phyloP scores from a whole-genome alignment of 2,329 filamentous ascomycete genomes.

The Penicillium griseofulvum region DNA sequence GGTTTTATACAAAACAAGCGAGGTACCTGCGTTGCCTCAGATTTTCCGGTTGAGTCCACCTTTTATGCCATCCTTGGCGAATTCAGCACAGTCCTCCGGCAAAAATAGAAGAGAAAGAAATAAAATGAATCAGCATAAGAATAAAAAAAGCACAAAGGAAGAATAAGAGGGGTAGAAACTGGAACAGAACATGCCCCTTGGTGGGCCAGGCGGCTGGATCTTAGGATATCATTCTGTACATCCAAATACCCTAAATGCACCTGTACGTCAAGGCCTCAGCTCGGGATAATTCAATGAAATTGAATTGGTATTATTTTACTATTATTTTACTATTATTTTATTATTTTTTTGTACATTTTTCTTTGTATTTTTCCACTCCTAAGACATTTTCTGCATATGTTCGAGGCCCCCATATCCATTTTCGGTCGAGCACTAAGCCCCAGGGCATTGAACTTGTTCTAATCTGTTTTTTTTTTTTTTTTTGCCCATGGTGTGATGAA shows the following conservation, averaged over 20 bases:
- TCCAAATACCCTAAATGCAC: conserved; percentile 9
- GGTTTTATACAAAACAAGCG: conserved; percentile 21
- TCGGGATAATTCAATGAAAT: conserved; percentile 6
- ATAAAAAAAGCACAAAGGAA: conserved; percentile 10
- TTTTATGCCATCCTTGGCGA: conserved; percentile 14
- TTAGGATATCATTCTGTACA: conserved; percentile 9
- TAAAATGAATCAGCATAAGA: conserved; percentile 15
- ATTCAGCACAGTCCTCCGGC: conserved; percentile 14
- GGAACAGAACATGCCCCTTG: conserved; percentile 18
- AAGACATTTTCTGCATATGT: conserved; percentile 18
- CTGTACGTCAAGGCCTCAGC: conserved; percentile 8
- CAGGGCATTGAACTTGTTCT: neutral
- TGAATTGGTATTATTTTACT: conserved; percentile 2
- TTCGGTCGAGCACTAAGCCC: conserved; percentile 10
- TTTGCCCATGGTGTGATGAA: neutral
- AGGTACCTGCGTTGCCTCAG: conserved; percentile 12
- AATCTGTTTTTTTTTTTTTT: neutral
- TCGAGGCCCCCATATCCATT: conserved; percentile 19
- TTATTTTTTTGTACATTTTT: neutral
- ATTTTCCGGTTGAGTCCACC: conserved; percentile 12
- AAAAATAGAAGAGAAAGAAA: conserved; percentile 18
- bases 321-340: neutral
- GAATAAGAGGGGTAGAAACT: conserved; percentile 6
- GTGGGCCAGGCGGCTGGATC: conserved; percentile 20
- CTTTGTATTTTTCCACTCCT: conserved; percentile 7